A percentile compares a stretch with the other conserved stretches of the same genome.
These are phyloP conservation scores for Saitozyma sp. DNA, from an alignment of 768 basidiomycete species.

Conservation along the genomic window DNA sequence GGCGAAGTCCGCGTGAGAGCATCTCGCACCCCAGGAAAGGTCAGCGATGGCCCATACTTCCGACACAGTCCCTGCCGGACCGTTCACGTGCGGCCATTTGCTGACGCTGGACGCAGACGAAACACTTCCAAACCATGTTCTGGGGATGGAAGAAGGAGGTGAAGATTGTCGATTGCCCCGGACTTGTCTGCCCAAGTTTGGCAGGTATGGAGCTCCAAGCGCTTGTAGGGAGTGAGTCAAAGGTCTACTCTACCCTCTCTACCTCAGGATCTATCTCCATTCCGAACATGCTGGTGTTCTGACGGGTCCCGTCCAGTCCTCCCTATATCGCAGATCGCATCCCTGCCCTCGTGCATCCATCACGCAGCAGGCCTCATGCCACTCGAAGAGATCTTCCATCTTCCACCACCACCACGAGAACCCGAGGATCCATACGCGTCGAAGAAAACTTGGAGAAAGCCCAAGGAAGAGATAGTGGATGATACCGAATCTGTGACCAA, in stretches of 20 bases:
- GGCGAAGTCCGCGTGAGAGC: constrained; percentile 85
- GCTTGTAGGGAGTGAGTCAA: constrained; percentile 44
- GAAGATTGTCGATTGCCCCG: constrained; percentile 93
- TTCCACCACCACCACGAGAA: constrained; percentile 60
- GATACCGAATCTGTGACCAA: constrained; percentile 18
- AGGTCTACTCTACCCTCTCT: background rate
- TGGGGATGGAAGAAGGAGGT: constrained; percentile 70
- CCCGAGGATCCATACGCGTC: constrained; percentile 56
- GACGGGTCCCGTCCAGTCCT: constrained; percentile 68
- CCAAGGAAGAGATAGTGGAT: constrained; percentile 18
- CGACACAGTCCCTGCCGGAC: no score
- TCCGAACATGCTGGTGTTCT: background rate
- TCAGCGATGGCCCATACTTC: constrained; percentile 13
- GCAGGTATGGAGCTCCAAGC: constrained; percentile 42
- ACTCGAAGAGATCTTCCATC: constrained; percentile 67
- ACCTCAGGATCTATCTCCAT: background rate
- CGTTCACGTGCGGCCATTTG: background rate
- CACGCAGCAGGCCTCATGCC: constrained; percentile 69
- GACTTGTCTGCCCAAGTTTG: constrained; percentile 79
- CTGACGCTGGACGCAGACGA: constrained; percentile 70
- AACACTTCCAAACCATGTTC: constrained; percentile 97
- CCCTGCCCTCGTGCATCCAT: constrained; percentile 64
- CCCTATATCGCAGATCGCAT: constrained; percentile 76
- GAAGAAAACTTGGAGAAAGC: constrained; percentile 77
- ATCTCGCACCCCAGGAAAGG: constrained; percentile 50